Base-by-base conservation (phyloP, 2,329 filamentous ascomycete species). In the Monosporascus sp. region DNA sequence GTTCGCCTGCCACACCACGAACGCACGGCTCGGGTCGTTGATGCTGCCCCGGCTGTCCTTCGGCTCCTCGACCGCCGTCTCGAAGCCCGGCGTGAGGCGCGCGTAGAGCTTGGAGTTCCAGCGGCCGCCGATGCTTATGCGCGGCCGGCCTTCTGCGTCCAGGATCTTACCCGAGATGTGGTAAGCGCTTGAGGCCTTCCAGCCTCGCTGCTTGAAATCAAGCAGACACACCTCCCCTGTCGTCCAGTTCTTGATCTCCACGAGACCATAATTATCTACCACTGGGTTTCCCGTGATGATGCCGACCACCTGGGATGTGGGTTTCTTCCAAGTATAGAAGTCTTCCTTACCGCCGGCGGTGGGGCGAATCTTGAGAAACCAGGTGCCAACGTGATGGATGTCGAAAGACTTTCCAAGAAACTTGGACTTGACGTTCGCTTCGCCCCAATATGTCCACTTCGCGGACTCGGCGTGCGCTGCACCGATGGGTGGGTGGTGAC, bases 61-160 rank as follows among this genome's bases (percentile, higher is more conserved):
- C 51, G 82, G 71, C 71, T 82, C 83, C 50, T 84, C 85, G 5
- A 90, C 79, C 2, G 84, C 73, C 11, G 84, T 89, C 69, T 97
- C 91, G 67, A 88, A 97, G 5, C 93, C 94, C 0, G 93, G 92
- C 0, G 93, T 97, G 59, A 93, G 80, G 27, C 94, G 89, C 6
- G 93, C 94, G 68, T 97, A 99, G 54, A 99, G 86, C 72, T 93
- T 95, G 67, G 95, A 94, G 70, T 97, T 97, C 94, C 94, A 99
- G 37, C 91, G 86, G 1, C 94, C 94, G 41, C 93, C 94, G 56
- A 99, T 84, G 68, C 87, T 92, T 81, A 94, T 92, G 50, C 88
- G 85, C 8, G 94, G 89, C 37, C 85, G 83, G n/a, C 91, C 91
- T 47, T 85, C 77, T 5, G 82, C 77, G 64, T 94, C 92, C 49